These are phyloP conservation scores for Melampsora abietis-canadensis DNA, from an alignment of 1,284 basidiomycete genomes.

Conservation along the genomic window DNA sequence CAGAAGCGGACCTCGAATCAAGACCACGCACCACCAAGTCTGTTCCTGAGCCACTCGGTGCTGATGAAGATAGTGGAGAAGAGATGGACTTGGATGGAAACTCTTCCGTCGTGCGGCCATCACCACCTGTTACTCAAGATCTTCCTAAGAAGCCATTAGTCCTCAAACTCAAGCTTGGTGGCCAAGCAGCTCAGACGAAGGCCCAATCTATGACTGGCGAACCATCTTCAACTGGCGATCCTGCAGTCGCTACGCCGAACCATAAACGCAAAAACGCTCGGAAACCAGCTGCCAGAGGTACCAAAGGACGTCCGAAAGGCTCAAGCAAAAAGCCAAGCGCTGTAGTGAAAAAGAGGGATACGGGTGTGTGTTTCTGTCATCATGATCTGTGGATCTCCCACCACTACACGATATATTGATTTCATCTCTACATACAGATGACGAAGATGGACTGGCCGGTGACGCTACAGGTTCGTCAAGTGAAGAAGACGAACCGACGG, in stretches of 20 bases:
- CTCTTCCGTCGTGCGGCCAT: slow-evolving; percentile 15
- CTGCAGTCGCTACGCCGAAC: slow-evolving; percentile 1
- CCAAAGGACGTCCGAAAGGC: slow-evolving; percentile 12
- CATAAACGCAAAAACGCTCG: slow-evolving; percentile 29
- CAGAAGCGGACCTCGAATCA: too few relatives aligned
- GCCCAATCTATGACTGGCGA: too few relatives aligned
- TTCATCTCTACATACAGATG: slow-evolving; percentile 5
- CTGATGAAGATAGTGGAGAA: slow-evolving; percentile 25
- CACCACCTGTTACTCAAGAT: slow-evolving; percentile 23
- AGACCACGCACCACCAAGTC: too few relatives aligned
- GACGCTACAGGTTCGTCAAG: slow-evolving; percentile 12
- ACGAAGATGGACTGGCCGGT: slow-evolving; percentile 40
- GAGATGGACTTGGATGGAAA: slow-evolving; percentile 41
- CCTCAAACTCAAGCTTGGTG: slow-evolving; percentile 42
- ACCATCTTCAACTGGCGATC: background rate
- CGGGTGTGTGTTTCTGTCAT: background rate
- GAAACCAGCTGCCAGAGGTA: slow-evolving; percentile 3
- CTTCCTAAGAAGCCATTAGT: slow-evolving; percentile 34
- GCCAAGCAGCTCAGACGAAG: slow-evolving; percentile 6
- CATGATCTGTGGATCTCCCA: background rate
- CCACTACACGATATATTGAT: background rate
- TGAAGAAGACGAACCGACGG: slow-evolving; percentile 11
- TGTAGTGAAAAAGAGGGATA: slow-evolving; percentile 3
- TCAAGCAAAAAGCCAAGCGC: slow-evolving; percentile 20
- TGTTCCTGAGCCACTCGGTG: background rate